Base-by-base conservation (phyloP, 768 basidiomycete genomes). In the Tricholoma sp. region DNA sequence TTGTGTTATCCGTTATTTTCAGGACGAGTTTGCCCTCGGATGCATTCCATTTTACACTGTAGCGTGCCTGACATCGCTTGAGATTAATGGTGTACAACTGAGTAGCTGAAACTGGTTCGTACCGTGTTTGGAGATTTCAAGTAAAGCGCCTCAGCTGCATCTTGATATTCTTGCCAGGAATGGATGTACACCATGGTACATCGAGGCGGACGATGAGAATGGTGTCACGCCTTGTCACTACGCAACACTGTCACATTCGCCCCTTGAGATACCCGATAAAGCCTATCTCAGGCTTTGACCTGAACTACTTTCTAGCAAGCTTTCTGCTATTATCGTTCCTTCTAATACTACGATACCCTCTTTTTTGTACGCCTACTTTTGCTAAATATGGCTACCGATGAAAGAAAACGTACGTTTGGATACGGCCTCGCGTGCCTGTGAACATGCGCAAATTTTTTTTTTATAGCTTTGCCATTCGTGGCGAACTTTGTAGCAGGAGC, bases 401-500 rank as follows among this genome's bases (percentile, higher is more conserved):
- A 70, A 51, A 67, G 63, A 57, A 75, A 74, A 70, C 69, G 71
- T 72, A 54, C 46, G 66, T 68, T 21, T 24, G 21, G 31, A 16
- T 14, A 16, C 19, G 27, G 37, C 12, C 8, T 22, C 31, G 3
- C 12, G 16, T 32, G 5, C 34, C 39, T 21, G 7, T 3, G 32
- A 31, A 11, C 16, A 49, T 46, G 45, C 27, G 7, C 8, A 47
- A 18, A 35, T 18, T 56, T 52, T 45, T 46, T 54, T 58, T 47
- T 45, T 39, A 45, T 58, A 94, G 91, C 91, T 27, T 79, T 93
- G 49, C 91, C 91, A 1, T 94, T 94, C 74, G 67, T 82, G 56
- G 90, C 94, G 61, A 97, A 91, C 66, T 98, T 99, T 67, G 82
- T 87, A 1, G 94, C 96, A 0, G 97, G 97, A 47, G 97, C 96